Base-by-base conservation (phyloP, 2,329 filamentous ascomycete genomes). In the Albifimbria verrucaria region DNA sequence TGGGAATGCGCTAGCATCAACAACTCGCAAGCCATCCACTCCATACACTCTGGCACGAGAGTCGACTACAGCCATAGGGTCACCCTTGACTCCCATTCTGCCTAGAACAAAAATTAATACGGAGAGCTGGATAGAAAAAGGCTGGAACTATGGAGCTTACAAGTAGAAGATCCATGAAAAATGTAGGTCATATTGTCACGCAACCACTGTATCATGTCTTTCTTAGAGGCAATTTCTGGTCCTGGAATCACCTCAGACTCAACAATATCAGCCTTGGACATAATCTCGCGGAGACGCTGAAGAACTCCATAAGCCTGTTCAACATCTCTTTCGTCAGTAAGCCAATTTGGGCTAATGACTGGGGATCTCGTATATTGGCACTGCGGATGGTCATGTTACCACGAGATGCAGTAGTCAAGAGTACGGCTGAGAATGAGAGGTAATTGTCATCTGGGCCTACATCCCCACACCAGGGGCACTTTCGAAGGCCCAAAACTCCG, bases 361-460 rank as follows among this genome's bases (percentile, higher is more conserved):
- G 42, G 50, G 9, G 23, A n/a, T 51, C 50, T 3, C 18, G 21
- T 25, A 51, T 51, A 26, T 47, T 20, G 24, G 25, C 50, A 12
- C 50, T 51, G 17, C 10, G 10, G 26, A 51, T 46, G 15, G 49
- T 36, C 49, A 47, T 39, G 43, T 46, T 51, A 23, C 50, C 50
- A 17, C 42, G 25, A 15, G 49, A 41, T 7, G 49, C 23, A 4
- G 39, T 50, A 23, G 32, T 23, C 6, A 26, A 26, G 11, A 43
- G 4, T 21, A 36, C 41, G 18, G 32, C 24, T 3, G 32, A 28
- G 11, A 50, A 12, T 15, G 24, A 21, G 3, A 50, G 32, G 21
- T 43, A 50, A 22, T 50, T 20, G 15, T 44, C 42, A 23, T 44
- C 42, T 7, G 42, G 18, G n/a, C 42, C 42, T 6, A 44, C 22